Conservation (phyloP, 352 stramenopile genomes). For the Phytophthora pisi region DNA sequence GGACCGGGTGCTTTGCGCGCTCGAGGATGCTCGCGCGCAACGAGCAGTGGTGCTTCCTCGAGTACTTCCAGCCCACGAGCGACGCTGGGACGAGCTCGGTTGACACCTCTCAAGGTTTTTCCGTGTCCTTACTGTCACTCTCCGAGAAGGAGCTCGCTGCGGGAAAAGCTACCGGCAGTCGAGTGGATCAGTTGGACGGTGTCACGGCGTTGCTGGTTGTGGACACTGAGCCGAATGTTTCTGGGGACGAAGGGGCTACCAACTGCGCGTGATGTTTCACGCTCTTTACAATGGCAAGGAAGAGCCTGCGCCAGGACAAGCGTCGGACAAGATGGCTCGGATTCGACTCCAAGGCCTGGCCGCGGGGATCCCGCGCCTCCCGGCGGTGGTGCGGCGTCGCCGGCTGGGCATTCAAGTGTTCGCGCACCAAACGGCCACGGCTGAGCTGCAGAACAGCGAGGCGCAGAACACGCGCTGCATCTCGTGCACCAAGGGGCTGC, state of each 20-base stretch:
- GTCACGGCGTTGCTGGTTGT: conserved; percentile 43
- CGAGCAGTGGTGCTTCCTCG: conserved; percentile 60
- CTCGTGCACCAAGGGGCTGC: conserved; percentile 51
- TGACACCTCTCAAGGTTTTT: conserved; percentile 34
- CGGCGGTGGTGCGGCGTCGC: conserved; percentile 39
- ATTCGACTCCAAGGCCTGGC: conserved; percentile 35
- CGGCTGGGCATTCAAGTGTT: conserved; percentile 46
- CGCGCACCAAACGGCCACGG: conserved; percentile 13
- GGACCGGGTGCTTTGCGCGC: conserved; percentile 47
- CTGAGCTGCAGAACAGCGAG: conserved; percentile 5
- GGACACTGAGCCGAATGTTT: conserved; percentile 33
- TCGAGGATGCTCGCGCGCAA: conserved; percentile 43
- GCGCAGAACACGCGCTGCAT: conserved; percentile 46
- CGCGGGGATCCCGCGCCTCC: conserved; percentile 32
- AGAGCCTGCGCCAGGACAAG: not conserved
- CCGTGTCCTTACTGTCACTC: conserved; percentile 36
- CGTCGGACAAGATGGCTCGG: conserved; percentile 33
- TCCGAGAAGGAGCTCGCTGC: conserved; percentile 33
- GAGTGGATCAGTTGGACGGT: conserved; percentile 48
- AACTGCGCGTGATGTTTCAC: conserved; percentile 48
- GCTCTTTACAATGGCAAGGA: conserved; percentile 14
- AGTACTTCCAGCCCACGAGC: conserved; percentile 40
- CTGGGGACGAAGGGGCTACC: conserved; percentile 12
- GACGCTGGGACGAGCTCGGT: conserved; percentile 5
- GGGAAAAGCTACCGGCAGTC: conserved; percentile 37